Evolutionary conservation across 148 eudicot species (phyloP).

Genomic region (Arbutus unedo): DNA sequence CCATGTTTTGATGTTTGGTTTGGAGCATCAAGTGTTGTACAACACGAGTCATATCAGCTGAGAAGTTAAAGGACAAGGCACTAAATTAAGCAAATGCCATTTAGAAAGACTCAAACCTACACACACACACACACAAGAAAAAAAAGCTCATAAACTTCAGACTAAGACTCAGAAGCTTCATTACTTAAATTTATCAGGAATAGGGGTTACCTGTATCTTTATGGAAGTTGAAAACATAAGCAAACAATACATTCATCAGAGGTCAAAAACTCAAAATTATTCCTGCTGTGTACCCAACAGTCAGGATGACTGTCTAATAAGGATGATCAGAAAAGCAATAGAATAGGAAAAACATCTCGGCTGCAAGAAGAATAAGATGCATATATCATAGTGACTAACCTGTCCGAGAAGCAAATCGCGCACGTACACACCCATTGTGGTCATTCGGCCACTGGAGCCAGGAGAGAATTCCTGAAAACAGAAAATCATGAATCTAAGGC

Average conservation of each 20-base stretch:
- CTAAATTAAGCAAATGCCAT: not conserved
- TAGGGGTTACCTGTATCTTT: not conserved
- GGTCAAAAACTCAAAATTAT: slow-evolving; percentile 16
- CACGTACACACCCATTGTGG: slow-evolving; percentile 95
- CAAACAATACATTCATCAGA: slow-evolving; percentile 14
- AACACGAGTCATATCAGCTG: not conserved
- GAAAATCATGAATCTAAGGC: slow-evolving; percentile 8
- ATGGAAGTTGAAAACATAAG: not conserved
- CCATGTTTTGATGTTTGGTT: not conserved
- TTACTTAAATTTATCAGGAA: not conserved
- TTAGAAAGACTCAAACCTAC: not conserved
- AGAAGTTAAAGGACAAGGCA: not conserved
- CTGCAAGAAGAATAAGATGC: not conserved
- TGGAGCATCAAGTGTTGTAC: not conserved
- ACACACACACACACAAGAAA: not conserved
- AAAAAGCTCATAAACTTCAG: not conserved
- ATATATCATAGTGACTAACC: slow-evolving; percentile 40
- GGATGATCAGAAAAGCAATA: not conserved
- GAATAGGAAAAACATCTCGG: not conserved
- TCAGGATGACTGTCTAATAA: slow-evolving; percentile 5
- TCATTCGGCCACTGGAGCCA: slow-evolving; percentile 83
- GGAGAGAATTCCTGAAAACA: slow-evolving; percentile 87
- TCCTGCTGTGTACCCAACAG: slow-evolving; percentile 9
- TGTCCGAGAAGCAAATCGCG: slow-evolving; percentile 99
- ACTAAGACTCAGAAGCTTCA: not conserved